These are phyloP conservation scores for Plantago major DNA, from an alignment of 257 asterid genomes.

Conservation along the genomic window DNA sequence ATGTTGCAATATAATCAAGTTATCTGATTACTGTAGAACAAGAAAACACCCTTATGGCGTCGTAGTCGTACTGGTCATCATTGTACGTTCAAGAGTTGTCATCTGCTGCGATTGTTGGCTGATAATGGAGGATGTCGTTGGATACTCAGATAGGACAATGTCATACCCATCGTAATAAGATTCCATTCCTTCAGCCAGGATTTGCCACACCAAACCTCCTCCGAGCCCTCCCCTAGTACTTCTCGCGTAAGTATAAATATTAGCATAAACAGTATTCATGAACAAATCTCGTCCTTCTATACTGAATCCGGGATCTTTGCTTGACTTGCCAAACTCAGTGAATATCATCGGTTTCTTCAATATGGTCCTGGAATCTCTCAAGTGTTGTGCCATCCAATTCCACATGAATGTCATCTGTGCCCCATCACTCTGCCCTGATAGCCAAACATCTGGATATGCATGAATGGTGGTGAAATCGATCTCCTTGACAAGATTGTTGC, in stretches of 20 bases:
- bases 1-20: background rate
- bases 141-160: conserved; percentile 33
- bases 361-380: conserved; percentile 34
- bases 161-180: conserved; percentile 36
- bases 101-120: conserved; percentile 37
- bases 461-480: conserved; percentile 51
- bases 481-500: conserved; percentile 38
- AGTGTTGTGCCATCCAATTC: conserved; percentile 44
- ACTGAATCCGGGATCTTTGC: conserved; percentile 39
- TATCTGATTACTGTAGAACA: background rate
- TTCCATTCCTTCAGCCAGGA: conserved; percentile 43
- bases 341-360: conserved; percentile 45
- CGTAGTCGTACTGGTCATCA: background rate
- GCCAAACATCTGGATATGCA: conserved; percentile 51
- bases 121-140: conserved; percentile 36
- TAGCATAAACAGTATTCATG: conserved; percentile 27
- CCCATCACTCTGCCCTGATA: conserved; percentile 24
- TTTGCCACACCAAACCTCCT: conserved; percentile 48
- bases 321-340: conserved; percentile 45
- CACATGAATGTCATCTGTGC: conserved; percentile 40
- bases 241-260: conserved; percentile 32
- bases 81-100: conserved; percentile 24
- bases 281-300: conserved; percentile 26
- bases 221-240: conserved; percentile 29
- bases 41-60: conserved; percentile 1